Base-by-base conservation (phyloP, 1,284 basidiomycete species). In the Irpex rosettiformis region DNA sequence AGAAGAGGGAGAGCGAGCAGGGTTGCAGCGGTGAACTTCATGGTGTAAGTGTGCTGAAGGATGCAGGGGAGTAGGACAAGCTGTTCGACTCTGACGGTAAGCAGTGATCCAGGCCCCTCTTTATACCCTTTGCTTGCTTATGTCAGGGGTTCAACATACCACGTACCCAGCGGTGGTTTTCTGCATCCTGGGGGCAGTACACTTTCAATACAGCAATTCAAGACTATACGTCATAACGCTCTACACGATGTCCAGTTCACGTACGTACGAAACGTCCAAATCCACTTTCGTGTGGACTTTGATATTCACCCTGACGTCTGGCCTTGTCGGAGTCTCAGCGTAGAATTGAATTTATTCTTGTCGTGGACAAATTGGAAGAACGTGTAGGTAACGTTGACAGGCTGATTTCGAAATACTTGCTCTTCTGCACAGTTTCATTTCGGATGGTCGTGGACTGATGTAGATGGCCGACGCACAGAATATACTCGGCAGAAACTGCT, bases 1-100 rank as follows among this genome's bases (percentile, higher is more conserved):
- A 54, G 52, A 40, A 40, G 29, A 29, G 52, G 52, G 52, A 54
- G 52, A 40, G 52, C 52, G 52, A 54, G 52, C 29, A 40, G 28
- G 52, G 52, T 28, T 16, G 33, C 29, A 28, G 22, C 30, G 33
- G 52, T 25, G 52, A 52, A 5, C 42, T 62, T 45, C 3, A 33
- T n/a, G 11, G 33, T 47, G 3, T 37, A 37, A 37, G 33, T 37
- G 33, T 37, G 33, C 33, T 37, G 33, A 16, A 37, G 33, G 16
- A 8, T 37, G 33, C n/a, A n/a, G 16, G 33, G 33, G 33, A 37
- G 33, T 37, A 11, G 33, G 33, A 37, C 33, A 11, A 16, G 33
- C 33, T 37, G 33, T 37, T 37, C 33, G 33, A 37, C 33, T 37
- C 33, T 37, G 33, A 37, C 11, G 33, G 16, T 37, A 3, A n/a